These are phyloP conservation scores for Tetraselmis chui DNA, from an alignment of 139 green algal genomes.

Conservation along the genomic window DNA sequence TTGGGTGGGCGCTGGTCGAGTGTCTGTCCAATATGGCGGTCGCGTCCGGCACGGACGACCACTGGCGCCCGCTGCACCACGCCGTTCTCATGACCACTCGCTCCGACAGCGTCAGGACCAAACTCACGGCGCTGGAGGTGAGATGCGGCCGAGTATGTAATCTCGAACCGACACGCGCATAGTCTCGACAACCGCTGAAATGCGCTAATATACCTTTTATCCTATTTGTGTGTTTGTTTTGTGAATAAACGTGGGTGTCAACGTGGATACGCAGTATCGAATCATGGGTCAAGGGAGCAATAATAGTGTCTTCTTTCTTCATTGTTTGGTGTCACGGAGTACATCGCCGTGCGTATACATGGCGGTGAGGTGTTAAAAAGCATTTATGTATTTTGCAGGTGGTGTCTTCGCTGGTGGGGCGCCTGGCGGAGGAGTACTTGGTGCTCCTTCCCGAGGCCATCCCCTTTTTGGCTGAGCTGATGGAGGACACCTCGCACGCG, in stretches of 20 bases:
- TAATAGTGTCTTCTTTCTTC: neutral
- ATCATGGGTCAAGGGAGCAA: too few relatives aligned
- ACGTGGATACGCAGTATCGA: too few relatives aligned
- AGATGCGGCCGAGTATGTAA: neutral
- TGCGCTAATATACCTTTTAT: too few relatives aligned
- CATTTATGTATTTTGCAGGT: too few relatives aligned
- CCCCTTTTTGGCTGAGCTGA: slow-evolving; percentile 82
- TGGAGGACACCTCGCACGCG: slow-evolving; percentile 72
- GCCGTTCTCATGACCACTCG: slow-evolving; percentile 41
- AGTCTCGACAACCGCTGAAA: too few relatives aligned
- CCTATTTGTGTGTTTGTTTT: too few relatives aligned
- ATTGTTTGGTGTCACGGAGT: neutral
- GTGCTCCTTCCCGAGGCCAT: slow-evolving; percentile 67
- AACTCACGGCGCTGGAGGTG: slow-evolving; percentile 24
- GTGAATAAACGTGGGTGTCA: too few relatives aligned
- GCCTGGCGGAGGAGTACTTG: slow-evolving; percentile 81
- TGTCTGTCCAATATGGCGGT: slow-evolving; percentile 69
- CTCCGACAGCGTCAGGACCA: slow-evolving; percentile 7
- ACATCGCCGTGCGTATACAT: too few relatives aligned
- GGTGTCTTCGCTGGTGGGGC: slow-evolving; percentile 42
- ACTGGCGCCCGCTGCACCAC: slow-evolving; percentile 84
- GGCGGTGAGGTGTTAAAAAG: too few relatives aligned
- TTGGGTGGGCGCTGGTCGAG: slow-evolving; percentile 31
- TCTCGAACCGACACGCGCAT: too few relatives aligned
- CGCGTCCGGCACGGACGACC: slow-evolving; percentile 52